These are phyloP conservation scores for Penicillium subrubescens DNA, from an alignment of 495 filamentous ascomycete species.

Conservation along the genomic window DNA sequence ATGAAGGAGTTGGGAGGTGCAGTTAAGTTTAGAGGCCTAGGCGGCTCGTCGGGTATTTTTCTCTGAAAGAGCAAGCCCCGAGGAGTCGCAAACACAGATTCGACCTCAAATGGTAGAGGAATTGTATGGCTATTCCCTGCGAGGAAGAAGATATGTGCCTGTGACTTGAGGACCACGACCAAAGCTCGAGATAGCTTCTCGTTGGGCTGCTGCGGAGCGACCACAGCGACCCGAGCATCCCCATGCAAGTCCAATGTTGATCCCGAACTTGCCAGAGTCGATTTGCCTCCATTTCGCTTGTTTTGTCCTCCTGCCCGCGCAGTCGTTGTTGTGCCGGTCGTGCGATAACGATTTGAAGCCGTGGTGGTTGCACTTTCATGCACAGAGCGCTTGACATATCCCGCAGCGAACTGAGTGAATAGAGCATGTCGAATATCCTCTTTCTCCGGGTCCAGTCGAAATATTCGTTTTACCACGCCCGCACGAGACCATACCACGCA, in stretches of 20 bases:
- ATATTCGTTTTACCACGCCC: slow-evolving; percentile 81
- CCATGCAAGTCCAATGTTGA: slow-evolving; percentile 29
- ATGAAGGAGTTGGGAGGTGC: slow-evolving; percentile 82
- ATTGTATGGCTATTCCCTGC: slow-evolving; percentile 85
- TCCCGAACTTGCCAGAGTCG: slow-evolving; percentile 16
- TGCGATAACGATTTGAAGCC: slow-evolving; percentile 1
- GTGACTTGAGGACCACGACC: slow-evolving; percentile 88
- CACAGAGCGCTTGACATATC: slow-evolving; percentile 25
- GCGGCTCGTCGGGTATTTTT: slow-evolving; percentile 51
- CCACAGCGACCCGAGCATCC: slow-evolving; percentile 20
- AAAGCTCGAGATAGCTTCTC: slow-evolving; percentile 61
- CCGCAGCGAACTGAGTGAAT: slow-evolving; percentile 76
- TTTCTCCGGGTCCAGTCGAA: slow-evolving; percentile 82
- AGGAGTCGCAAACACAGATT: slow-evolving; percentile 80
- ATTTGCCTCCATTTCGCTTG: slow-evolving; percentile 19
- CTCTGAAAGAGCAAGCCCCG: slow-evolving; percentile 83
- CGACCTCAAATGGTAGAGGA: slow-evolving; percentile 91
- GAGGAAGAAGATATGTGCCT: slow-evolving; percentile 93
- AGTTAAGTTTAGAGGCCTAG: slow-evolving; percentile 27
- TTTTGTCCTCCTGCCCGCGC: slow-evolving; percentile 15
- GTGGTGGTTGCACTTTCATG: slow-evolving; percentile 7
- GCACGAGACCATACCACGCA: slow-evolving; percentile 92
- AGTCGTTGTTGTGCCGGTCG: slow-evolving; percentile 10
- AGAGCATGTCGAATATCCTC: slow-evolving; percentile 82
- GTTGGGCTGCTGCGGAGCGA: slow-evolving; percentile 18